Conservation (phyloP, 495 filamentous ascomycete species). For the Platismatia glauca region DNA sequence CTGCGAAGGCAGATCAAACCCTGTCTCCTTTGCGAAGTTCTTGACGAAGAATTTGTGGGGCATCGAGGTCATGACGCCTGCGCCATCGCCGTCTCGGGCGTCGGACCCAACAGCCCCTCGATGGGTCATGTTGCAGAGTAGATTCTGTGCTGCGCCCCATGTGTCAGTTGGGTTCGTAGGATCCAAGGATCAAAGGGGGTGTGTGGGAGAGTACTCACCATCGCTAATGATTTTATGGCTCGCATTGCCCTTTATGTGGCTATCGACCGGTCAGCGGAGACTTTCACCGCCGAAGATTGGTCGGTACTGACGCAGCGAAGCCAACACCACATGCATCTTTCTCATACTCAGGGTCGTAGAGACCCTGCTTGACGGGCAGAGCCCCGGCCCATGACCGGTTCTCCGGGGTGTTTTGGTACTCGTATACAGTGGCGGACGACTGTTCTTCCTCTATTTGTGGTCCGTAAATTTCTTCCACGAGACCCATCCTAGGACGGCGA, state of each 20-base stretch:
- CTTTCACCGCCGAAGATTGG: not conserved
- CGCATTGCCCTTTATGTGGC: slow-evolving; percentile 93
- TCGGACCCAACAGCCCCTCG: slow-evolving; percentile 96
- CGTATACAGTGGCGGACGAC: slow-evolving; percentile 55
- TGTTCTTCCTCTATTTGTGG: slow-evolving; percentile 53
- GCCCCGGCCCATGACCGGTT: slow-evolving; percentile 92
- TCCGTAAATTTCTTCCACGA: slow-evolving; percentile 57
- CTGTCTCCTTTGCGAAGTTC: slow-evolving; percentile 87
- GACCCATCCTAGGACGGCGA: slow-evolving; percentile 51
- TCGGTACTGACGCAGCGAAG: slow-evolving; percentile 79
- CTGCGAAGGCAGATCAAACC: slow-evolving; percentile 71
- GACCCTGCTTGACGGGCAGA: slow-evolving; percentile 92
- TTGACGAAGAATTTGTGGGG: slow-evolving; percentile 99
- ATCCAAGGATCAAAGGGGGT: slow-evolving; percentile 8
- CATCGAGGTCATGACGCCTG: slow-evolving; percentile 98
- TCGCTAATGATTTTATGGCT: slow-evolving; percentile 99
- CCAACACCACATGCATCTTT: slow-evolving; percentile 99
- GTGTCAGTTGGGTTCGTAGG: slow-evolving; percentile 20
- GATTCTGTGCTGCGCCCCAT: slow-evolving; percentile 60
- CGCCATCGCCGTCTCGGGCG: slow-evolving; percentile 93
- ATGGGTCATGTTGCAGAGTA: slow-evolving; percentile 99
- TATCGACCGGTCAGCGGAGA: slow-evolving; percentile 29
- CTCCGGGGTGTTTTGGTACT: slow-evolving; percentile 74
- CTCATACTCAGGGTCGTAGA: slow-evolving; percentile 92
- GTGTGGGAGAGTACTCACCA: slow-evolving; percentile 53